Conservation (phyloP, 768 basidiomycete species). For the Epithele typhae region DNA sequence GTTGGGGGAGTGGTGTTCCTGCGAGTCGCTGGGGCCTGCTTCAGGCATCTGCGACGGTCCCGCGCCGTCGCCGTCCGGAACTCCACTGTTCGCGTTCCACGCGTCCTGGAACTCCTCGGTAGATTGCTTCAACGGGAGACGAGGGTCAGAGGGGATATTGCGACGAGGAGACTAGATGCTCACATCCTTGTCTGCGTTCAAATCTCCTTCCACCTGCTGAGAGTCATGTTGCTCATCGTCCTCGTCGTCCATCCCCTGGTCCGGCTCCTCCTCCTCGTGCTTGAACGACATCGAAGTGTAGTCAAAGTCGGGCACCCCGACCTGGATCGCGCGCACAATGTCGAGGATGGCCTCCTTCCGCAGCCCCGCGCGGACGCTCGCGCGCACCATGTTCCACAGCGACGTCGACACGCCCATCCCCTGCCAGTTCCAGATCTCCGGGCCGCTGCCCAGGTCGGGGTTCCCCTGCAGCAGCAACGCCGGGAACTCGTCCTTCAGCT, state of each 20-base stretch:
- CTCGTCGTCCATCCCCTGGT: constrained; percentile 29
- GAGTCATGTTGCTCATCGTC: constrained; percentile 30
- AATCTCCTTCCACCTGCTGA: constrained; percentile 19
- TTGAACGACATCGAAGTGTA: constrained; percentile 6
- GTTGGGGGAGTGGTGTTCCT: constrained; percentile 3
- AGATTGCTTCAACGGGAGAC: constrained; percentile 13
- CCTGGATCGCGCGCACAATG: constrained; percentile 55
- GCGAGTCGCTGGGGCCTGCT: constrained; percentile 19
- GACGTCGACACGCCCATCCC: constrained; percentile 66
- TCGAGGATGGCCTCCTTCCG: constrained; percentile 57
- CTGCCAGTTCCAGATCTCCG: constrained; percentile 74
- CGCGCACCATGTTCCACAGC: constrained; percentile 72
- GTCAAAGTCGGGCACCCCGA: constrained; percentile 37
- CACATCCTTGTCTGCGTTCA: constrained; percentile 23
- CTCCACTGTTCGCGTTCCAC: constrained; percentile 57
- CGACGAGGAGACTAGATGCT: constrained; percentile 15
- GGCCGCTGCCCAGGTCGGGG: constrained; percentile 49
- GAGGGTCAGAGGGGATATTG: constrained; percentile 25
- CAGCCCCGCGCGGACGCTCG: constrained; percentile 53
- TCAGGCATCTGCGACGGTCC: constrained; percentile 3
- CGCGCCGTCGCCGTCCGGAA: constrained; percentile 21
- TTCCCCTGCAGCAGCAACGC: constrained; percentile 56
- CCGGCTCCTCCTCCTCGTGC: constrained; percentile 32
- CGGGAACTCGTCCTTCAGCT: constrained; percentile 72
- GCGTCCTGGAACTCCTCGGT: constrained; percentile 54